Conservation (phyloP, 169 alveolate genomes). For the Plasmodium knowlesi region DNA sequence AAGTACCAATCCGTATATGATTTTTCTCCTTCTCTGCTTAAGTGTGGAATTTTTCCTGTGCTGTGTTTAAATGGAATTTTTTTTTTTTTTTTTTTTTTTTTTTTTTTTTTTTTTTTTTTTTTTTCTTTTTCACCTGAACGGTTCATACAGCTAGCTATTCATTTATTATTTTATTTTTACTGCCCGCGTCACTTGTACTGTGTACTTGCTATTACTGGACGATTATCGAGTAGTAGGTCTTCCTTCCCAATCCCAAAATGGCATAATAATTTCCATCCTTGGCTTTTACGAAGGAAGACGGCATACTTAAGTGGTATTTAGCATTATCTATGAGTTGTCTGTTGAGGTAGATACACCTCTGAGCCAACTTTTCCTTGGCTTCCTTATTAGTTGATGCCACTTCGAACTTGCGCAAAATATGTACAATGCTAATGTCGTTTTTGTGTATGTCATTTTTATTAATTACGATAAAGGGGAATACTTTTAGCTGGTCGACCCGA, state of each 20-base stretch:
- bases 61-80: too few relatives aligned
- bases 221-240: slow-evolving; percentile 31
- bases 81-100: too few relatives aligned
- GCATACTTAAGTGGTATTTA: neutral
- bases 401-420: slow-evolving; percentile 12
- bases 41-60: too few relatives aligned
- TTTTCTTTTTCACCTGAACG: too few relatives aligned
- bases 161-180: too few relatives aligned
- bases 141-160: too few relatives aligned
- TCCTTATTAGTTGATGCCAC: slow-evolving; percentile 44
- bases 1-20: too few relatives aligned
- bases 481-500: slow-evolving; percentile 13
- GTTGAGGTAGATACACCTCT: slow-evolving; percentile 21
- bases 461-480: slow-evolving; percentile 42
- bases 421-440: slow-evolving; percentile 13
- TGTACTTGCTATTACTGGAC: neutral
- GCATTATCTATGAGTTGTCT: neutral
- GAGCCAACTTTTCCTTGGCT: slow-evolving; percentile 51
- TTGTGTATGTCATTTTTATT: neutral
- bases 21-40: too few relatives aligned
- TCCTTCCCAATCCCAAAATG: slow-evolving; percentile 27
- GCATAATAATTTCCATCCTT: slow-evolving; percentile 4
- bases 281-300: neutral
- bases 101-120: neutral
- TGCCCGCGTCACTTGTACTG: neutral